Base-by-base conservation (phyloP, 371 early-diverging fungal genomes). In the Funneliformis caledonium region DNA sequence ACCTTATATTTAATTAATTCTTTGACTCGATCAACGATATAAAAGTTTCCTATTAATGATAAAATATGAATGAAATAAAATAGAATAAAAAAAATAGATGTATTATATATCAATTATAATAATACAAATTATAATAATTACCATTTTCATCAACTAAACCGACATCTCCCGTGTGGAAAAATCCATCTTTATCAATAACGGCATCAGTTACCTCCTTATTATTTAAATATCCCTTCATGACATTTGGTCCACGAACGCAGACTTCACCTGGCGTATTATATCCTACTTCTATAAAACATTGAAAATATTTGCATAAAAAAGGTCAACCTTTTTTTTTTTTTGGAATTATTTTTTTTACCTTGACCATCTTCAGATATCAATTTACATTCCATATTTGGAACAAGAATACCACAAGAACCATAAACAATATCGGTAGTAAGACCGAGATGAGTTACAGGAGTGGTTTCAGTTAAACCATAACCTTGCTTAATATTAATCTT, bases 81-180 rank as follows among this genome's bases (percentile, higher is more conserved):
- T 60, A 6, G 19, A 60, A 60, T 59, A 59, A 59, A 59, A 5
- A 14, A 59, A 59, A 59, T 19, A 7, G n/a, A 5, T 59, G 12
- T 59, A 7, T 7, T n/a, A 61, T n/a, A 47, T 16, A 70, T n/a
- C 2, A 22, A 45, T 45, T 43, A 45, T 14, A 70, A 26, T 9
- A 10, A 22, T 16, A 62, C 22, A 0, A 22, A 1, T 91, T 60
- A 85, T 79, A 12, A 91, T 91, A 26, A 91, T 82, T 26, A 56
- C 52, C 14, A 52, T 75, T 31, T n/a, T 60, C 60, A 42, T 75
- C 68, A 50, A 78, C 22, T 50, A 4, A 9, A 45, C 81, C 96
- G 65, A 97, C 86, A 81, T 97, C 98, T 26, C 96, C 97, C 0
- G 95, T 96, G 76, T 91, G 93, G 82, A 96, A 86, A 88, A 92